phyloP scores from a whole-genome alignment of 176 grass and related monocot genomes.

The Areca catechu region DNA sequence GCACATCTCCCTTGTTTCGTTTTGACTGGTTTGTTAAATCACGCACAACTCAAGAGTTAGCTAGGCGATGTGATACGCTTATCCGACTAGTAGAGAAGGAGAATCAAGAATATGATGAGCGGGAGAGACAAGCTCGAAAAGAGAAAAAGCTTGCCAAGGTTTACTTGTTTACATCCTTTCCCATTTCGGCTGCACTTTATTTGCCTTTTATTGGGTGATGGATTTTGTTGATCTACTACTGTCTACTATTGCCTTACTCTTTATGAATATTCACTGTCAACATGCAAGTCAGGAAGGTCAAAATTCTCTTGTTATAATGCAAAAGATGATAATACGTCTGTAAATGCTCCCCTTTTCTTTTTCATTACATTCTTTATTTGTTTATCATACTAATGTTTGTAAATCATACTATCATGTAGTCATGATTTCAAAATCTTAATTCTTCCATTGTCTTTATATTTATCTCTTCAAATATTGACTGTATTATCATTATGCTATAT shows the following conservation, averaged over 20 bases:
- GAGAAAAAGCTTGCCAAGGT: conserved; percentile 88
- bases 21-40: conserved; percentile 99
- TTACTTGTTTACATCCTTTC: conserved; percentile 2
- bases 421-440: neutral
- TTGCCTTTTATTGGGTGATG: neutral
- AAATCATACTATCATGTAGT: neutral
- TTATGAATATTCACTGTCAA: too few species aligned
- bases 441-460: neutral
- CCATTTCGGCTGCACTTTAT: neutral
- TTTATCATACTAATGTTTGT: neutral
- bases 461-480: too few species aligned
- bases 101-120: conserved; percentile 95
- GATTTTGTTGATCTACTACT: neutral
- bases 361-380: too few species aligned
- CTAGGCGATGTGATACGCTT: conserved; percentile 90
- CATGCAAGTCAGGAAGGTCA: too few species aligned
- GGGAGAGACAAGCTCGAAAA: conserved; percentile 86
- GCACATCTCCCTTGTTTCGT: conserved; percentile 79
- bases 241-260: too few species aligned
- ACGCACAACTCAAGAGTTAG: conserved; percentile 83
- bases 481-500: too few species aligned
- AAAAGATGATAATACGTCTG: too few species aligned
- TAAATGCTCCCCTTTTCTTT: too few species aligned
- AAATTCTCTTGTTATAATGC: too few species aligned
- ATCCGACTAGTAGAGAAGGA: conserved; percentile 95